phyloP scores from a whole-genome alignment of 2,329 filamentous ascomycete species.

The Cordyceps pruinosa region DNA sequence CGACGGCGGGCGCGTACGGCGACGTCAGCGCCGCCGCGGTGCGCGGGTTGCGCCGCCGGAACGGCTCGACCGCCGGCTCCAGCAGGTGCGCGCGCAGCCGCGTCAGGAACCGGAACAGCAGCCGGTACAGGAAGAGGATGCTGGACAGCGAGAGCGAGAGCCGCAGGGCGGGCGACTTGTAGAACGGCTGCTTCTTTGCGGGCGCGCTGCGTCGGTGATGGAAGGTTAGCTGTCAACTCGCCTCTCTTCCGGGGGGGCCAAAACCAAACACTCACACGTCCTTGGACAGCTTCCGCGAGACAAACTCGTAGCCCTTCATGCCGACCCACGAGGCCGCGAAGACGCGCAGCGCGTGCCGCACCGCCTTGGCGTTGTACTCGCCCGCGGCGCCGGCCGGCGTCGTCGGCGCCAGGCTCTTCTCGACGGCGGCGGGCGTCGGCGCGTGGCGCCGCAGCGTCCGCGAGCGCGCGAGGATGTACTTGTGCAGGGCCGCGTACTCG shows the following conservation, averaged over 20 bases:
- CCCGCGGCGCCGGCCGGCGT: slow-evolving; percentile 27
- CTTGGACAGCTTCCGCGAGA: slow-evolving; percentile 42
- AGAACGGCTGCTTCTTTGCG: slow-evolving; percentile 44
- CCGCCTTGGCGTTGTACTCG: slow-evolving; percentile 62
- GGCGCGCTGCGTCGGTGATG: no score
- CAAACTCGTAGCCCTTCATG: slow-evolving; percentile 55
- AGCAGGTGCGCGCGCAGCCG: slow-evolving; percentile 73
- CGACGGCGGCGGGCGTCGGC: slow-evolving; percentile 50
- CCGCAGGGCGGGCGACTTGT: slow-evolving; percentile 63
- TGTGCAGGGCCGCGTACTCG: slow-evolving; percentile 80
- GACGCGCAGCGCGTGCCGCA: slow-evolving; percentile 64
- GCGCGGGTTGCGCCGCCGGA: slow-evolving; percentile 74
- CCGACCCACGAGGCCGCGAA: slow-evolving; percentile 58
- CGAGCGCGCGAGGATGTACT: slow-evolving; percentile 71
- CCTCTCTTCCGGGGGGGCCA: no score
- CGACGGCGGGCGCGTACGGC: slow-evolving; percentile 78
- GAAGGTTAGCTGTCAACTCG: no score
- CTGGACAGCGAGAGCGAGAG: slow-evolving; percentile 77
- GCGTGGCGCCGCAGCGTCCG: slow-evolving; percentile 47
- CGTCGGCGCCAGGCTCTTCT: slow-evolving; percentile 29
- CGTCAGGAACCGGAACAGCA: slow-evolving; percentile 84
- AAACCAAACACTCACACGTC: slow-evolving; percentile 35
- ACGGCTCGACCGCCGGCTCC: slow-evolving; percentile 70
- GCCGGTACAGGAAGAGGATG: slow-evolving; percentile 79
- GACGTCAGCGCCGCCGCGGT: slow-evolving; percentile 72